Conservation (phyloP, 2,329 filamentous ascomycete species). For the Hysterium pulicare region DNA sequence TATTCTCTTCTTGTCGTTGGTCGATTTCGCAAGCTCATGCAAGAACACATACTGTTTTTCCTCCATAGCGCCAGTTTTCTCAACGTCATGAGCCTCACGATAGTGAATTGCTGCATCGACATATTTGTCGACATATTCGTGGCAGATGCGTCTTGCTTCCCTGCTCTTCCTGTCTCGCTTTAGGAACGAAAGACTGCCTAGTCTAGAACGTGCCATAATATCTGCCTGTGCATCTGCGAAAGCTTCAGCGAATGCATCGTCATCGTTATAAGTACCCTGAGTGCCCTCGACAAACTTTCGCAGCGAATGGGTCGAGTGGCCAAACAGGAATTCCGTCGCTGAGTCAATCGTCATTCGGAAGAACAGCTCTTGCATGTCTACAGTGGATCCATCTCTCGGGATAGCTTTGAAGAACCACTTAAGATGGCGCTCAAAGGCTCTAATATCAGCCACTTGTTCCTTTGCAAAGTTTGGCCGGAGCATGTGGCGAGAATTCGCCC, state of each 20-base stretch:
- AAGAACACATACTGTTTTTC: constrained; percentile 46
- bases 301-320: constrained; percentile 40
- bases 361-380: constrained; percentile 43
- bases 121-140: constrained; percentile 45
- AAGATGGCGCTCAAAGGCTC: constrained; percentile 60
- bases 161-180: constrained; percentile 29
- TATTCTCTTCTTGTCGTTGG: constrained; percentile 42
- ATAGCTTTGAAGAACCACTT: constrained; percentile 57
- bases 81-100: constrained; percentile 23
- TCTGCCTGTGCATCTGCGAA: constrained; percentile 44
- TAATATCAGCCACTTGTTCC: constrained; percentile 52
- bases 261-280: constrained; percentile 25
- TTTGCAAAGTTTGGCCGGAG: constrained; percentile 54
- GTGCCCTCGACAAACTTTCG: constrained; percentile 28
- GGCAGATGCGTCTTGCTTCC: constrained; percentile 40
- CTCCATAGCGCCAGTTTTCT: constrained; percentile 22
- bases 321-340: constrained; percentile 50
- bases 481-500: constrained; percentile 42
- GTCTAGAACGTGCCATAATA: constrained; percentile 34
- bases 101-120: constrained; percentile 43
- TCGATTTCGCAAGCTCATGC: constrained; percentile 45
- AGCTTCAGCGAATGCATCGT: constrained; percentile 40
- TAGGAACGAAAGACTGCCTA: constrained; percentile 34
- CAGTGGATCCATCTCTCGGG: constrained; percentile 49
- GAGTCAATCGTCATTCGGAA: constrained; percentile 50